Conservation (phyloP, 1,284 basidiomycete species). For the Lentinula novae-zelandiae region DNA sequence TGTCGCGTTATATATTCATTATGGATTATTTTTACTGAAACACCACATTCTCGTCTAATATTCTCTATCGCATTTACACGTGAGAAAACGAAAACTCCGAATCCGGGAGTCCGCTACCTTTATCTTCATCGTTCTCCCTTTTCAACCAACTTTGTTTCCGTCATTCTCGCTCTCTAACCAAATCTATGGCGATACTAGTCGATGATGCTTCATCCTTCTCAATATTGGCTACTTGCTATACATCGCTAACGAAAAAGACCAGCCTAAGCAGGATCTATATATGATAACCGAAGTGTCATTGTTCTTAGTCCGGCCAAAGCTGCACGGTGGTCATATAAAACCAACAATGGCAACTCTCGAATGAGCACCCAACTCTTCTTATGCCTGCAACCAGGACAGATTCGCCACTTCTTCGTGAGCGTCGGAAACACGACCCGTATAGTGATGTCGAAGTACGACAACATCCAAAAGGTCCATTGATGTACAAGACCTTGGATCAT, state of each 20-base stretch:
- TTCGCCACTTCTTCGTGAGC: neutral
- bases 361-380: neutral
- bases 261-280: neutral
- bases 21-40: too few species aligned
- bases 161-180: too few species aligned
- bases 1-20: too few species aligned
- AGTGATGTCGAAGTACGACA: conserved; percentile 3
- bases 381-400: conserved; percentile 3
- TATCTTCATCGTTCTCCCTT: too few species aligned
- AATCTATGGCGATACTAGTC: too few species aligned
- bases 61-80: too few species aligned
- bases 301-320: neutral
- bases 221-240: too few species aligned
- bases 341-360: neutral
- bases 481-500: neutral
- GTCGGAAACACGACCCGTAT: neutral
- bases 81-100: too few species aligned
- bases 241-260: neutral
- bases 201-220: too few species aligned
- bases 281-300: neutral
- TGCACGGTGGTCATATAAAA: neutral
- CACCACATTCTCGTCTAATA: too few species aligned
- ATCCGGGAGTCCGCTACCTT: too few species aligned
- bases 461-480: neutral
- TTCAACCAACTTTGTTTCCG: too few species aligned